Evolutionary conservation across 2,329 filamentous ascomycete genomes (phyloP).

Genomic region (Grosmannia serpens): DNA sequence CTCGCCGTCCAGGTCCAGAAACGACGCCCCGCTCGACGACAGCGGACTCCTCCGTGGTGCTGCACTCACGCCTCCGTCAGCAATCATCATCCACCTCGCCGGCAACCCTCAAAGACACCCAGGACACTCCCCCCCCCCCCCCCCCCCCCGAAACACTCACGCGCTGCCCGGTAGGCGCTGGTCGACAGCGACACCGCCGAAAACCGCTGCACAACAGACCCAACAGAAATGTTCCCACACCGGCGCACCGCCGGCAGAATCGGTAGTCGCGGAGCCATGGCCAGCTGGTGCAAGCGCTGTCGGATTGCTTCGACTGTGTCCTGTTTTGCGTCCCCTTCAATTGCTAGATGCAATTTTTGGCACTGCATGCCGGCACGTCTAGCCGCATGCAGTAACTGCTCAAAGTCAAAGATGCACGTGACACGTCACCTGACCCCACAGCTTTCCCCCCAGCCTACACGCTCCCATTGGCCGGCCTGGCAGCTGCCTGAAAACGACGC

Average conservation of each 20-base stretch:
- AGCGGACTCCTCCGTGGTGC: not conserved
- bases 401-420: not conserved
- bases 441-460: no score
- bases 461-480: no score
- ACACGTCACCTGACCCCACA: not conserved
- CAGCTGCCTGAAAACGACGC: no score
- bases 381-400: no score
- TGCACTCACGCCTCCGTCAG: not conserved
- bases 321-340: no score
- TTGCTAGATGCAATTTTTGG: no score
- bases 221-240: not conserved
- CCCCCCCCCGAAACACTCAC: not conserved
- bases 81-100: no score
- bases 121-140: not conserved
- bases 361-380: no score
- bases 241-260: not conserved
- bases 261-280: slow-evolving; percentile 13
- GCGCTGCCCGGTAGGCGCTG: slow-evolving; percentile 3
- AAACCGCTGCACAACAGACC: slow-evolving; percentile 4
- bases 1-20: slow-evolving; percentile 9
- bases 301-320: no score
- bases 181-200: slow-evolving; percentile 8
- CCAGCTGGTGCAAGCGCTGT: slow-evolving; percentile 20
- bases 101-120: not conserved
- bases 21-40: slow-evolving; percentile 9